Conservation (phyloP, 148 eudicot species). For the Cornus controversa region DNA sequence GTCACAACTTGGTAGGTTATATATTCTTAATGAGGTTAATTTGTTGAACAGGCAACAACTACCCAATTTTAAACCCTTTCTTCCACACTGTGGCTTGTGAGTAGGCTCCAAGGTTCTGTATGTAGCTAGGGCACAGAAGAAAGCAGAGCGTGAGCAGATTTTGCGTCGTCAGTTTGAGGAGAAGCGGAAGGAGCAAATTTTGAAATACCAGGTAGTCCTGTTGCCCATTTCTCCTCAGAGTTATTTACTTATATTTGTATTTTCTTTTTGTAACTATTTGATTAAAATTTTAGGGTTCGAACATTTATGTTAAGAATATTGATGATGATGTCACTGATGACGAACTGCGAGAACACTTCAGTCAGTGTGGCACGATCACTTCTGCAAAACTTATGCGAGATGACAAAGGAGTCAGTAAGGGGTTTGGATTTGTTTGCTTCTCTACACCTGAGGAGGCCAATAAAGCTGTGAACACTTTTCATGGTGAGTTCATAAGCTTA, state of each 20-base stretch:
- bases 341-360: constrained; percentile 58
- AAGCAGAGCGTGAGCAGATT: constrained; percentile 66
- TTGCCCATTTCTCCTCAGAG: not conserved
- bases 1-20: constrained; percentile 49
- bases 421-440: constrained; percentile 83
- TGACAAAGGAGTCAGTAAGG: constrained; percentile 66
- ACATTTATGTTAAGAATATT: constrained; percentile 73
- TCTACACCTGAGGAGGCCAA: constrained; percentile 58
- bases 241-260: not conserved
- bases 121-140: constrained; percentile 80
- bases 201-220: constrained; percentile 56
- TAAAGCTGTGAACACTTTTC: constrained; percentile 58
- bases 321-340: constrained; percentile 64
- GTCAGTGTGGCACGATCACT: constrained; percentile 72
- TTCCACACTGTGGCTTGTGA: not conserved
- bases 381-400: constrained; percentile 71
- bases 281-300: constrained; percentile 50
- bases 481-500: constrained; percentile 42
- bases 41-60: not conserved
- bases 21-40: not conserved
- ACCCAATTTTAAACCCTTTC: constrained; percentile 1
- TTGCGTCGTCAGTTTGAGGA: constrained; percentile 64
- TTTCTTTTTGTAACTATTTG: not conserved
- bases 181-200: constrained; percentile 58
- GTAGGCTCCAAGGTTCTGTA: constrained; percentile 72